Conservation (phyloP, 2,329 filamentous ascomycete genomes). For the Venturia nashicola region DNA sequence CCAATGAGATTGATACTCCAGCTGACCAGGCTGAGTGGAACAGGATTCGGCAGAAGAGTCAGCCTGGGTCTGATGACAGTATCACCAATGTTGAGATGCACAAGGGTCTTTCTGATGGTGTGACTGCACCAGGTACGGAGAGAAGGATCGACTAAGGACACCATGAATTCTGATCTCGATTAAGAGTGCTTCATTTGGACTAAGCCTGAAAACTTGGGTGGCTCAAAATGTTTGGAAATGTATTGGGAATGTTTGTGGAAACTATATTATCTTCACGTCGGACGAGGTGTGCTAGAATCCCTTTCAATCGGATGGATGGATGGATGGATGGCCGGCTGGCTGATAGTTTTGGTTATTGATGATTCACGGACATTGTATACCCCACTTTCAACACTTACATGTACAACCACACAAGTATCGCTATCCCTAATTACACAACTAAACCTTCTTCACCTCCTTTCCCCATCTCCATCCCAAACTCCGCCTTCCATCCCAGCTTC, state of each 20-base stretch:
- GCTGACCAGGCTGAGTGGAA: constrained; percentile 9
- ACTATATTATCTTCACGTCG: no score
- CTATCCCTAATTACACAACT: no score
- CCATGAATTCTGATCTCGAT: no score
- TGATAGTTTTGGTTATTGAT: no score
- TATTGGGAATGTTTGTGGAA: no score
- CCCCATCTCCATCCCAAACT: no score
- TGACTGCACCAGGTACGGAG: neutral
- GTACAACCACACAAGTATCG: no score
- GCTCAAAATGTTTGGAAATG: neutral
- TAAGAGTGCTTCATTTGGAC: neutral
- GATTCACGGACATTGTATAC: neutral
- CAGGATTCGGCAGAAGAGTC: constrained; percentile 6
- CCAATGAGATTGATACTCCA: constrained; percentile 4
- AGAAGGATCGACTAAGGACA: neutral
- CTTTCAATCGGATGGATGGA: no score
- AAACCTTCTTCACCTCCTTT: no score
- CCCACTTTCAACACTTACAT: neutral
- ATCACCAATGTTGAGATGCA: neutral
- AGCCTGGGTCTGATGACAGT: constrained; percentile 1
- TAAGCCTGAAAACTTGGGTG: neutral
- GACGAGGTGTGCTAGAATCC: neutral
- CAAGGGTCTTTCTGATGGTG: neutral
- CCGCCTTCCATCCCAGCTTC: no score
- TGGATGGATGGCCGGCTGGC: no score